Evolutionary conservation across 2,329 filamentous ascomycete genomes (phyloP), one percentile per base, ranked within the genome.

Genomic region (Neoascochyta sp.): DNA sequence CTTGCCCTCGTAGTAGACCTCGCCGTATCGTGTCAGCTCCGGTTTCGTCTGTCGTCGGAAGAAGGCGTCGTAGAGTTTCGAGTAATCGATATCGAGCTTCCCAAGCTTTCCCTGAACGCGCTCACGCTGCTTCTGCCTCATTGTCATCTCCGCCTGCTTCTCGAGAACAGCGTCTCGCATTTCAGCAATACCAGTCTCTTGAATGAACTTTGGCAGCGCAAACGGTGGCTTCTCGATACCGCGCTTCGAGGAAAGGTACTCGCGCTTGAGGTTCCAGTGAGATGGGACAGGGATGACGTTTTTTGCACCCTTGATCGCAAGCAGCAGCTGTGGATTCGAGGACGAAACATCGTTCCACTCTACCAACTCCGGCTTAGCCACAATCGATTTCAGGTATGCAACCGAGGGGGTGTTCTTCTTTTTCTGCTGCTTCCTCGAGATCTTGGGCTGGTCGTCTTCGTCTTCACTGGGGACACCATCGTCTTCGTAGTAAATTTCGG

Each of bases 1-100:
- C 63, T 98, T 98, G 58, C 92, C 92, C 65, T 98, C 92, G 62
- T 96, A 96, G 65, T 98, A 98, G n/a, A 98, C 89, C 63, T 98
- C 92, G 22, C 92, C 92, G 51, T 95, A 98, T 23, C 89, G 78
- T 17, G 92, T 96, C 42, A 98, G 69, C 49, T 88, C 81, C 0
- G 92, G 92, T 66, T 98, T 98, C 22, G 87, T 94, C 67, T 98
- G 92, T 60, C 95, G 93, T 37, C 88, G 80, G 72, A 98, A 98
- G 71, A 98, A 98, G 4, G 92, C 92, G 60, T 96, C 92, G 67
- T 96, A 96, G 32, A 96, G 79, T 63, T 92, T 95, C 59, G 95
- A 87, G 63, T 98, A 98, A 64, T 98, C 92, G 47, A 98, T 96
- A 62, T 98, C 92, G 28, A 98, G 74, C 63, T 92, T 93, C 41